Conservation (phyloP, 2,329 filamentous ascomycete species). For the Aspergillus cejpii region DNA sequence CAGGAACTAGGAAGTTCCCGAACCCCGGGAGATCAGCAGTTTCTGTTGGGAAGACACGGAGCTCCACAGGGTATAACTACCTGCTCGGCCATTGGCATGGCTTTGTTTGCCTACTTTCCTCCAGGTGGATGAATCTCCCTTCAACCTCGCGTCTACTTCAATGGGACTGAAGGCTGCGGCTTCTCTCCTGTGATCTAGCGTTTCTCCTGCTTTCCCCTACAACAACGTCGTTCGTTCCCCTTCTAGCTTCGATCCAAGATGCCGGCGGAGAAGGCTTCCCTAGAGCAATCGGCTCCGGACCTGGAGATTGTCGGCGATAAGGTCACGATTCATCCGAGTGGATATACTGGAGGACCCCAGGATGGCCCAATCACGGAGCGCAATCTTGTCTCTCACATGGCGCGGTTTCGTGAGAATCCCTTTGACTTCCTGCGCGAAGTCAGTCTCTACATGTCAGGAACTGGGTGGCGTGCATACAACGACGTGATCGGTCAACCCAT, state of each 20-base stretch:
- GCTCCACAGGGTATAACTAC: conserved; percentile 12
- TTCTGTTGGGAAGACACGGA: conserved; percentile 22
- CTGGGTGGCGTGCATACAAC: conserved; percentile 93
- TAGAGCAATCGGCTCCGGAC: conserved; percentile 57
- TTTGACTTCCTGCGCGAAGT: conserved; percentile 86
- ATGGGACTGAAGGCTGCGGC: not conserved
- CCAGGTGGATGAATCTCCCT: not conserved
- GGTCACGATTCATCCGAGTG: conserved; percentile 67
- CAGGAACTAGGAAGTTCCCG: not conserved
- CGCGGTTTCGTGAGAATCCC: conserved; percentile 69
- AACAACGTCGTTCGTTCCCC: not conserved
- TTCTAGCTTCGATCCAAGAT: conserved; percentile 16
- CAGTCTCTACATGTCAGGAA: conserved; percentile 83
- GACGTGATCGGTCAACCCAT: conserved; percentile 82
- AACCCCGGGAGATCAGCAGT: conserved; percentile 19
- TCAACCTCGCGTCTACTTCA: not conserved
- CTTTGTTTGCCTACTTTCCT: conserved; percentile 1
- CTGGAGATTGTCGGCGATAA: conserved; percentile 68
- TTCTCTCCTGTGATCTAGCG: not conserved
- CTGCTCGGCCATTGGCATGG: conserved; percentile 5
- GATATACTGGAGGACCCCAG: conserved; percentile 44
- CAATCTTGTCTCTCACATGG: conserved; percentile 62
- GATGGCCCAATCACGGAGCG: conserved; percentile 46
- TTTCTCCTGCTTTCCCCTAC: not conserved
- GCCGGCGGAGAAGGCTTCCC: conserved; percentile 28